Evolutionary conservation across 352 stramenopile genomes (phyloP), one percentile per base, ranked within the genome.

Genomic region (Globisporangium spiculum): DNA sequence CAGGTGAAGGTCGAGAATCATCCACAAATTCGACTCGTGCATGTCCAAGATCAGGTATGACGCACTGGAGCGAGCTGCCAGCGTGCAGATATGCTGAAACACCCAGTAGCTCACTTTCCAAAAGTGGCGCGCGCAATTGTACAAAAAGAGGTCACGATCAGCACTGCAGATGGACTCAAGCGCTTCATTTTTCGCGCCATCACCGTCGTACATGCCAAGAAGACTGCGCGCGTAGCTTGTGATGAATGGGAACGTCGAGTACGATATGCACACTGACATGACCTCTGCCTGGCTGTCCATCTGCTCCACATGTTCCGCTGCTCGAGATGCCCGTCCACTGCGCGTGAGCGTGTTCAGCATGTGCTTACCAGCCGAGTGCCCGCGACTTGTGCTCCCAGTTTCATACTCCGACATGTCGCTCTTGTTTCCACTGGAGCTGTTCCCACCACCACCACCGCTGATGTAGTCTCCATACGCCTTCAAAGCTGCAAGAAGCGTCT

Each of bases 231-330:
- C 86, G 66, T 92, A 94, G 78, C 84, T 94, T 27, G 86, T 90
- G 48, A 94, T 94, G 66, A 94, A 92, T 52, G 86, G 86, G 57
- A 94, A 94, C 6, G 86, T 94, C 62, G 86, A 92, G 68, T 91
- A 94, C 6, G 83, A 90, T 3, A 92, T 77, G 58, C 83, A 92
- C 1, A 94, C 83, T 0, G 78, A 77, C 80, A 92, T 88, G 32
- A 92, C 65, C 56, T 92, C 78, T 3, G 76, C 83, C 27, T 94
- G 84, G 32, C 74, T 87, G 65, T 88, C 84, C 73, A 92, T 84
- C 41, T 80, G 81, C 63, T 90, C 84, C 30, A 92, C 82, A 57
- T 90, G 84, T 32, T 89, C 84, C 18, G 77, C 81, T 1, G 86
- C 74, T 3, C 82, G 78, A 10, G 84, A 81, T 0, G 75, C 74